Base-by-base conservation (phyloP, 495 filamentous ascomycete genomes). In the Jackrogersella multiformis region DNA sequence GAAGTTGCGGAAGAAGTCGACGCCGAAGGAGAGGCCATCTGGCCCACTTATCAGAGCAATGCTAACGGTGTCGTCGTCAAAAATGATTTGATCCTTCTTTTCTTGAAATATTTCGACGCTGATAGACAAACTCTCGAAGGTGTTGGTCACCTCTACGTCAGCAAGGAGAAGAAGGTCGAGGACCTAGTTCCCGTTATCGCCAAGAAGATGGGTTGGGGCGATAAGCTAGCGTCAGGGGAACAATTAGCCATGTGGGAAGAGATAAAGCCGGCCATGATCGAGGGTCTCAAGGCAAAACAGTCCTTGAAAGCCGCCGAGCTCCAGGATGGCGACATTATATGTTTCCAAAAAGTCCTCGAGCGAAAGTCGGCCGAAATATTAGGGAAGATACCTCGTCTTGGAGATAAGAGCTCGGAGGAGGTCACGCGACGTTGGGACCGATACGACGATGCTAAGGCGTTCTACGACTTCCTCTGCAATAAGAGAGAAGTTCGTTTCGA, bases 221-320 rank as follows among this genome's bases (percentile, higher is more conserved):
- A 85, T 1, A 84, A 83, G 63, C 63, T 82, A 13, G 57, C 78
- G 0, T 74, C 71, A 65, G 76, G 87, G 57, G 77, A 83, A 46
- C 79, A 89, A 61, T 81, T 90, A 45, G 75, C 82, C 45, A 84
- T 97, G n/a, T 97, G 86, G 76, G 94, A 98, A 84, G 95, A 99
- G 77, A 98, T 99, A 79, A 98, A 97, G 76, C 92, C 93, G 35
- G 89, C 86, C 49, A 98, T 98, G 94, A 96, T 99, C 70, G 95
- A 99, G 67, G 81, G 85, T 10, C 92, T 98, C 84, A 97, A 97
- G 74, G 87, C 89, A 0, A 98, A 96, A 75, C 85, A 91, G 70
- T 90, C 92, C 0, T 86, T 99, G 60, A 88, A 91, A 46, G 88
- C 91, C 54, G 93, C 94, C 2, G 95, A 99, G 75, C 92, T 99